Conservation (phyloP, 768 basidiomycete genomes). For the Suillus alpinus region DNA sequence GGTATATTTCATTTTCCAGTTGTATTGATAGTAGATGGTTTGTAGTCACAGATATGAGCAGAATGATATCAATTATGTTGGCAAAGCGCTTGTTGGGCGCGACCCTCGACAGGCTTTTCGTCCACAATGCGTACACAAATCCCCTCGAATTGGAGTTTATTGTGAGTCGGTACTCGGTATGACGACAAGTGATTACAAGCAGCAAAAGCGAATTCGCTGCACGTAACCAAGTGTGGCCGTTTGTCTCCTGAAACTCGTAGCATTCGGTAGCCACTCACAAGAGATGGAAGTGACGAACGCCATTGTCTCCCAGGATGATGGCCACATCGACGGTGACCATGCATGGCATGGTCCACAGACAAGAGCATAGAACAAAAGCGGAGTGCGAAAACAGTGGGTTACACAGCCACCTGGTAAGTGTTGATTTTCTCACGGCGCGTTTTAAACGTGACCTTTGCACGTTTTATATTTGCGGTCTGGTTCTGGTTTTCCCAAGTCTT, state of each 20-base stretch:
- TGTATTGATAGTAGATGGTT: background rate
- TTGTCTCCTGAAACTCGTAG: background rate
- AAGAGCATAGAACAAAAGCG: slow-evolving; percentile 12
- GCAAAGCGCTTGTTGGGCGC: background rate
- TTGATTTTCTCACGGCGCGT: slow-evolving; percentile 32
- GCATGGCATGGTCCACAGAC: background rate
- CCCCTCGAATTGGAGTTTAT: background rate
- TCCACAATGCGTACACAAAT: background rate
- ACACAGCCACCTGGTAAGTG: slow-evolving; percentile 12
- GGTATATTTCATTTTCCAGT: background rate
- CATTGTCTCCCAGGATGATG: background rate
- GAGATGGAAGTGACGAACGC: background rate
- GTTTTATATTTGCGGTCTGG: slow-evolving; percentile 11
- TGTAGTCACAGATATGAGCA: background rate
- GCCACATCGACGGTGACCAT: background rate
- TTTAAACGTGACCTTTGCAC: slow-evolving; percentile 28
- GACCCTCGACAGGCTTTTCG: background rate
- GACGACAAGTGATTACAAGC: background rate
- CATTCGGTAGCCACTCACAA: background rate
- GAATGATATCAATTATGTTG: background rate
- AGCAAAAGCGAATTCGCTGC: background rate
- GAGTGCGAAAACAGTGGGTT: slow-evolving; percentile 25
- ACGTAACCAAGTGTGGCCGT: background rate
- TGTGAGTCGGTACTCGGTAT: background rate
- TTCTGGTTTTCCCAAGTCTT: slow-evolving; percentile 6